These are phyloP conservation scores for Botrytis fabae DNA, from an alignment of 2,329 filamentous ascomycete species.

Conservation along the genomic window DNA sequence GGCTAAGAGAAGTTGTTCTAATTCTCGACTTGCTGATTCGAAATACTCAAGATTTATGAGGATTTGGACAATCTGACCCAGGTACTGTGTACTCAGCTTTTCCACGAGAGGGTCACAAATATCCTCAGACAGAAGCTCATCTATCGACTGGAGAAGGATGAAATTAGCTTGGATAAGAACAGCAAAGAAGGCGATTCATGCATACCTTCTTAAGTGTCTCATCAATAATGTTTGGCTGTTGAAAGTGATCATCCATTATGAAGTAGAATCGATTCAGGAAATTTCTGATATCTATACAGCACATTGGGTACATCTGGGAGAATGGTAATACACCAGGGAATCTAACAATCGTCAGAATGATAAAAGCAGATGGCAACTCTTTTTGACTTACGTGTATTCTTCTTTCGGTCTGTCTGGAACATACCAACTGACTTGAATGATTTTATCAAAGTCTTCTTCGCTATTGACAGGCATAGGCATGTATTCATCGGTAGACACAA, in stretches of 20 bases:
- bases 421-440: slow-evolving; percentile 96
- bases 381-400: slow-evolving; percentile 61
- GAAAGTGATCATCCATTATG: slow-evolving; percentile 94
- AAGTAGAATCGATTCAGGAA: slow-evolving; percentile 98
- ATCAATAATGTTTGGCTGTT: slow-evolving; percentile 86
- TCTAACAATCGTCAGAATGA: slow-evolving; percentile 45
- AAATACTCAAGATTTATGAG: slow-evolving; percentile 97
- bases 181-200: slow-evolving; percentile 19
- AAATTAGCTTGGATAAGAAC: background rate
- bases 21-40: slow-evolving; percentile 85
- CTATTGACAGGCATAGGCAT: slow-evolving; percentile 99
- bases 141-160: slow-evolving; percentile 64
- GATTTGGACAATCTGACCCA: slow-evolving; percentile 97
- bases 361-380: background rate
- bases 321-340: slow-evolving; percentile 97
- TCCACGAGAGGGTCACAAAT: slow-evolving; percentile 91
- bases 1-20: slow-evolving; percentile 82
- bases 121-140: slow-evolving; percentile 88
- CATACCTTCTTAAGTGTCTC: slow-evolving; percentile 77
- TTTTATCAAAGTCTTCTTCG: slow-evolving; percentile 88
- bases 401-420: slow-evolving; percentile 75
- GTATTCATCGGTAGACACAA: slow-evolving; percentile 91
- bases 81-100: slow-evolving; percentile 84
- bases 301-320: slow-evolving; percentile 97
- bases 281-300: slow-evolving; percentile 96